Conservation (phyloP, 148 eudicot genomes). For the Fallopia convolvulus region DNA sequence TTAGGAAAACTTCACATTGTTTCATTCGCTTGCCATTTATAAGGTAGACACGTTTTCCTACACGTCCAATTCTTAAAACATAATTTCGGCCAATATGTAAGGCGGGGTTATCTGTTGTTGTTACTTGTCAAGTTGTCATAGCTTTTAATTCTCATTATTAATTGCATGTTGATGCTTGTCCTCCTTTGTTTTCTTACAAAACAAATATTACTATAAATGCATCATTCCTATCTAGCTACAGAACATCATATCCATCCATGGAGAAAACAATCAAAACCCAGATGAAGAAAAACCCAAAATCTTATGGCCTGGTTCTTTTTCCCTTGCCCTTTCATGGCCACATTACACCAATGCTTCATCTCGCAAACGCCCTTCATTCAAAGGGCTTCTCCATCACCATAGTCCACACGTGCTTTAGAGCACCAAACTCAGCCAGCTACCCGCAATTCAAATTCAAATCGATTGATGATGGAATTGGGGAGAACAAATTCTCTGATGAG, state of each 20-base stretch:
- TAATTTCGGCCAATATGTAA: background rate
- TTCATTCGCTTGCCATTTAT: background rate
- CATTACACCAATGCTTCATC: slow-evolving; percentile 14
- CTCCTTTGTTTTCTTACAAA: background rate
- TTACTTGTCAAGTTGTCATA: too few relatives aligned
- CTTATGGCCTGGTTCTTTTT: slow-evolving; percentile 5
- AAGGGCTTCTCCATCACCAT: slow-evolving; percentile 28
- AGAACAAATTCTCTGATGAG: background rate
- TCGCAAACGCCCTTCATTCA: slow-evolving; percentile 20
- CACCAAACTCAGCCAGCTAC: slow-evolving; percentile 17
- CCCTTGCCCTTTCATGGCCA: slow-evolving; percentile 13
- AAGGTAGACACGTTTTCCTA: background rate
- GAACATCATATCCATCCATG: background rate
- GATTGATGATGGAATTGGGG: slow-evolving; percentile 22
- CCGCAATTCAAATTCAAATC: slow-evolving; percentile 27
- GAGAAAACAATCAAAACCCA: background rate
- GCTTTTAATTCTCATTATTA: background rate
- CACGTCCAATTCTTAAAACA: background rate
- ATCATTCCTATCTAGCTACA: background rate
- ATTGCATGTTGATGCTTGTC: background rate
- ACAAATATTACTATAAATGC: background rate
- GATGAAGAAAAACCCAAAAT: background rate
- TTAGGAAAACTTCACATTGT: background rate
- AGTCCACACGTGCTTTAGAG: slow-evolving; percentile 25
- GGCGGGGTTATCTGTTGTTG: background rate